Evolutionary conservation across 2,329 filamentous ascomycete genomes (phyloP).

Genomic region (Aspergillus versicolor): DNA sequence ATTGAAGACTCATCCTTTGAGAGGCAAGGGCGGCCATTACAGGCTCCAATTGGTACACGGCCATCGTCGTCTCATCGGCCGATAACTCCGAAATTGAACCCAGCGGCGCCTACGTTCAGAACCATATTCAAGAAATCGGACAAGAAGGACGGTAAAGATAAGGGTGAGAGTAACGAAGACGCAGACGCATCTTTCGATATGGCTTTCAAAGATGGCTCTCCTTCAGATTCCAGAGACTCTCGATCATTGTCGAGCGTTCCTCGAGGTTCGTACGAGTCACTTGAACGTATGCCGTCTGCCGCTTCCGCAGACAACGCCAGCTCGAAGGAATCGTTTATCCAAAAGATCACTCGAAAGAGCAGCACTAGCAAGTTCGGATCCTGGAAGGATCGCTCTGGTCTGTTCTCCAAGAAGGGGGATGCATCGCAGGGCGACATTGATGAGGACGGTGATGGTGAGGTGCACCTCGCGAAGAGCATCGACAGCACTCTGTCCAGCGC

Average conservation of each 20-base stretch:
- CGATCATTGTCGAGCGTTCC: slow-evolving; percentile 46
- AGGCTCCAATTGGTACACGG: slow-evolving; percentile 75
- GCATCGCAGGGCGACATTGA: slow-evolving; percentile 45
- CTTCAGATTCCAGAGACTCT: slow-evolving; percentile 46
- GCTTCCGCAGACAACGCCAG: slow-evolving; percentile 41
- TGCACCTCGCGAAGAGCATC: slow-evolving; percentile 44
- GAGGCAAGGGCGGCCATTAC: slow-evolving; percentile 51
- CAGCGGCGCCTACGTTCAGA: slow-evolving; percentile 84
- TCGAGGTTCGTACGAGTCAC: slow-evolving; percentile 48
- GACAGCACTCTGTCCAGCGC: slow-evolving; percentile 43
- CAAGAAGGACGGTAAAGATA: slow-evolving; percentile 42
- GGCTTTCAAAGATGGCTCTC: slow-evolving; percentile 40
- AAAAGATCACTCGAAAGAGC: slow-evolving; percentile 52
- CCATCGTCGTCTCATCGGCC: slow-evolving; percentile 60
- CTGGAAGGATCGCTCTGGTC: slow-evolving; percentile 50
- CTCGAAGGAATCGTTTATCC: slow-evolving; percentile 51
- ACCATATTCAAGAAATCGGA: slow-evolving; percentile 58
- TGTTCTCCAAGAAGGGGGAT: slow-evolving; percentile 49
- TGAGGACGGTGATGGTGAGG: slow-evolving; percentile 41
- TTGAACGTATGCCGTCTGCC: slow-evolving; percentile 47
- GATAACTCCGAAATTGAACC: slow-evolving; percentile 69
- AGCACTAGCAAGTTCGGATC: slow-evolving; percentile 53
- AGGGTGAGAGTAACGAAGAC: slow-evolving; percentile 37
- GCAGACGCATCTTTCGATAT: slow-evolving; percentile 29
- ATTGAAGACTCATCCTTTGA: slow-evolving; percentile 48